Conservation (phyloP, 2,329 filamentous ascomycete species). For the Penicillium sclerotigenum region DNA sequence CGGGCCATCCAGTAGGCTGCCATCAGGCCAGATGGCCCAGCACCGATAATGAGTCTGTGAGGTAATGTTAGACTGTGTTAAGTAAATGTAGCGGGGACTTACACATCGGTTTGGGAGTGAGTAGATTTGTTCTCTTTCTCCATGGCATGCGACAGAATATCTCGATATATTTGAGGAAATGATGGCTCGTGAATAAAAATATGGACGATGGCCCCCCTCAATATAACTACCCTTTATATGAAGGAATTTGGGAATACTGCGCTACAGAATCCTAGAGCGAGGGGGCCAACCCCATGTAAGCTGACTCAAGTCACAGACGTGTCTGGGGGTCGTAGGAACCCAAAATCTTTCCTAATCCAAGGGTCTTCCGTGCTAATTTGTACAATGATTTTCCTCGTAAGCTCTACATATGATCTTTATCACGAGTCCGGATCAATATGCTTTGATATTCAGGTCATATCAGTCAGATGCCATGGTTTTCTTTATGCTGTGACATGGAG, state of each 20-base stretch:
- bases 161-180: neutral
- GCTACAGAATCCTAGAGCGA: neutral
- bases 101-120: slow-evolving; percentile 3
- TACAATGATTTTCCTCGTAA: neutral
- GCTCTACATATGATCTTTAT: neutral
- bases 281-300: neutral
- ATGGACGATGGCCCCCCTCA: rapidly evolving
- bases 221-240: neutral
- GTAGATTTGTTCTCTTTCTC: neutral
- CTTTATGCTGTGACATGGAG: neutral
- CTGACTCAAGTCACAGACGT: neutral
- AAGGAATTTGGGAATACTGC: neutral
- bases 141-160: neutral
- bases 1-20: slow-evolving; percentile 51
- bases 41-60: slow-evolving; percentile 45
- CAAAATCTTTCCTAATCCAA: neutral
- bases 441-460: neutral
- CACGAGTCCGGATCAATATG: too few relatives aligned
- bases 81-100: neutral
- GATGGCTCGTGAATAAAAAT: neutral
- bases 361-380: neutral
- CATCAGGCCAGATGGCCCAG: slow-evolving; percentile 51
- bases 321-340: neutral
- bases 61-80: neutral
- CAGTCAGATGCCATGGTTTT: neutral